Percentiles rank a stretch among this genome's conserved stretches.
These are phyloP conservation scores for Paxillus ammoniavirescens DNA, from an alignment of 768 basidiomycete genomes.

Conservation along the genomic window DNA sequence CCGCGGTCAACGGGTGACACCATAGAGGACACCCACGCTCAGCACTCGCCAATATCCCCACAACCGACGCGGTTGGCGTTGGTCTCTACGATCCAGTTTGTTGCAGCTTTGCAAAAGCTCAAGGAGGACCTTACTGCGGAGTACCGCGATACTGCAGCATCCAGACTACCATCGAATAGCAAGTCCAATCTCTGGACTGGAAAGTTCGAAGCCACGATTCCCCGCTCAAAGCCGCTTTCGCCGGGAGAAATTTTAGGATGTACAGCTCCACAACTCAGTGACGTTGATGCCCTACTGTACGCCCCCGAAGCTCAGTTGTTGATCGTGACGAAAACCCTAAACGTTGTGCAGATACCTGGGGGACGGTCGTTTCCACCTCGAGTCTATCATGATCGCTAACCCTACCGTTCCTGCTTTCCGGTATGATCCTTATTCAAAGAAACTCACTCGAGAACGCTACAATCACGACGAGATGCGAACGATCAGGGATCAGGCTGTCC, in stretches of 20 bases:
- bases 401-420: conserved; percentile 92
- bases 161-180: conserved; percentile 1
- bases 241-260: conserved; percentile 98
- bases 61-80: conserved; percentile 73
- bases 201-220: conserved; percentile 73
- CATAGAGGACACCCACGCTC: conserved; percentile 6
- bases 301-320: conserved; percentile 22
- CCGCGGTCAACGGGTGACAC: conserved; percentile 7
- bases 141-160: conserved; percentile 13
- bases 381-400: conserved; percentile 99
- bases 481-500: conserved; percentile 72
- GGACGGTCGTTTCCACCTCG: conserved; percentile 96
- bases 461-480: conserved; percentile 85
- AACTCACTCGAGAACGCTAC: conserved; percentile 90
- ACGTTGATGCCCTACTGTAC: conserved; percentile 90
- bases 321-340: not conserved
- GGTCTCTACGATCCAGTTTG: conserved; percentile 98
- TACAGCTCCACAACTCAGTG: conserved; percentile 79
- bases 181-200: conserved; percentile 46
- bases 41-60: conserved; percentile 13
- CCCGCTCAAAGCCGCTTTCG: conserved; percentile 86
- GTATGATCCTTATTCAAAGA: conserved; percentile 98
- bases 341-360: conserved; percentile 78
- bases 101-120: conserved; percentile 84
- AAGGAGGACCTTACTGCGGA: conserved; percentile 70